Base-by-base conservation (phyloP, 2,329 filamentous ascomycete species). In the Zalaria obscura region DNA sequence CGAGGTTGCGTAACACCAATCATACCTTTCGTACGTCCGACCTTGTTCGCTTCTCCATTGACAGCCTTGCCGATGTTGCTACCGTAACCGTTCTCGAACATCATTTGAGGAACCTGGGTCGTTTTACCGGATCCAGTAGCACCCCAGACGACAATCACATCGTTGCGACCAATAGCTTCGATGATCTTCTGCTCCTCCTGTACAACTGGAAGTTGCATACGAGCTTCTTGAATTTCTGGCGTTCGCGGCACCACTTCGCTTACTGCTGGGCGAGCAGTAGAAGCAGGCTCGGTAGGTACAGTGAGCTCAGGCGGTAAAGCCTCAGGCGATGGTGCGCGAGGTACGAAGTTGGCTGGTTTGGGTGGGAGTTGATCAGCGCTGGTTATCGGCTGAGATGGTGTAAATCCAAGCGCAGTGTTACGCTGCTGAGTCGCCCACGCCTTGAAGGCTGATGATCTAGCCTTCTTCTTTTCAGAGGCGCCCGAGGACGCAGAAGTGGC, bases 81-180 rank as follows among this genome's bases (percentile, higher is more conserved):
- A 7, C 89, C 91, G 55, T 93, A 96, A 5, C 91, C 91, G 38
- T 88, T 80, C 66, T 98, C 91, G 51, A 83, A 94, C 27, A 98
- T 69, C 55, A 98, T 98, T 55, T 98, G 91, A 0, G 93, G 93
- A 5, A 98, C 76, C 60, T 98, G 91, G 0, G 91, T 98, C 0
- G 93, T 98, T 63, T 98, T 98, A 58, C 91, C 91, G 47, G 87
- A 95, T 61, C 91, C 91, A 29, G 93, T 98, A 9, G 87, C 82
- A 61, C 91, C 91, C 64, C 89, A 95, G 5, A 98, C 77, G 7
- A 98, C 82, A 1, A 95, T 83, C 3, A 86, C 78, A 40, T 89
- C 75, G 57, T 95, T 83, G 56, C 89, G 89, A 61, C 95, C 82
- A 38, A 98, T 86, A 1, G 88, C 87, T 62, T 98, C 91, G 88